phyloP scores from a whole-genome alignment of 2,329 filamentous ascomycete species.

The Arthroderma sp. region DNA sequence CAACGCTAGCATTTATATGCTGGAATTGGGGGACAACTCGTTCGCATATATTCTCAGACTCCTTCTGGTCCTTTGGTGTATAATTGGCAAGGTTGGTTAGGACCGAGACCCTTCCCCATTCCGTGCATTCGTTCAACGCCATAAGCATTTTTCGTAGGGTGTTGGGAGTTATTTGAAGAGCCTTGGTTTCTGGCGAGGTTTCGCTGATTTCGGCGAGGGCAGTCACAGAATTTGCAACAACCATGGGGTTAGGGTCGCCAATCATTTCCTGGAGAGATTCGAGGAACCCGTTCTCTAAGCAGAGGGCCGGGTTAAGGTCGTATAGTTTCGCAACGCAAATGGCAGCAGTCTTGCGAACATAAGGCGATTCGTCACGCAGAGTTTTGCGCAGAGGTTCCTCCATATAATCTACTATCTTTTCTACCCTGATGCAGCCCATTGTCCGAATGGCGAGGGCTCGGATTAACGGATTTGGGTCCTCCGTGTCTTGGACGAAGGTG shows the following conservation, averaged over 20 bases:
- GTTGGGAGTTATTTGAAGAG: conserved; percentile 66
- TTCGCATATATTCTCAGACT: conserved; percentile 97
- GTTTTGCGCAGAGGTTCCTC: conserved; percentile 95
- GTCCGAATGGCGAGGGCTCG: conserved; percentile 90
- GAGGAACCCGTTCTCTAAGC: conserved; percentile 91
- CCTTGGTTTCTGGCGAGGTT: conserved; percentile 77
- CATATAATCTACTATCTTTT: conserved; percentile 99
- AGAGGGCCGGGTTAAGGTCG: conserved; percentile 83
- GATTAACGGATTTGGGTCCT: conserved; percentile 94
- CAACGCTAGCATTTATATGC: conserved; percentile 94
- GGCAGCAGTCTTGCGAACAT: conserved; percentile 94
- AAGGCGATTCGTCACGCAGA: conserved; percentile 89
- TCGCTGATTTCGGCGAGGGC: conserved; percentile 86
- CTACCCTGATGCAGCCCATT: conserved; percentile 96
- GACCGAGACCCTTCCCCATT: conserved; percentile 95
- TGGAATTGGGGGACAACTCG: conserved; percentile 93
- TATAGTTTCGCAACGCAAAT: conserved; percentile 98
- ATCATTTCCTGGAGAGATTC: conserved; percentile 92
- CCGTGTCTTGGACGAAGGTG: conserved; percentile 96
- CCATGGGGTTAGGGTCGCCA: conserved; percentile 96
- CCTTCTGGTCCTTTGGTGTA: conserved; percentile 73
- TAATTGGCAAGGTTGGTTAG: conserved; percentile 83
- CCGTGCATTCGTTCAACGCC: conserved; percentile 94
- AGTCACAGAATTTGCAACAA: conserved; percentile 93
- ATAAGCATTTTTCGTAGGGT: conserved; percentile 91